A percentile compares a stretch with the other conserved stretches of the same genome.
Conservation (phyloP, 176 grass and related monocot species). For the Bolboschoenus planiculmis region DNA sequence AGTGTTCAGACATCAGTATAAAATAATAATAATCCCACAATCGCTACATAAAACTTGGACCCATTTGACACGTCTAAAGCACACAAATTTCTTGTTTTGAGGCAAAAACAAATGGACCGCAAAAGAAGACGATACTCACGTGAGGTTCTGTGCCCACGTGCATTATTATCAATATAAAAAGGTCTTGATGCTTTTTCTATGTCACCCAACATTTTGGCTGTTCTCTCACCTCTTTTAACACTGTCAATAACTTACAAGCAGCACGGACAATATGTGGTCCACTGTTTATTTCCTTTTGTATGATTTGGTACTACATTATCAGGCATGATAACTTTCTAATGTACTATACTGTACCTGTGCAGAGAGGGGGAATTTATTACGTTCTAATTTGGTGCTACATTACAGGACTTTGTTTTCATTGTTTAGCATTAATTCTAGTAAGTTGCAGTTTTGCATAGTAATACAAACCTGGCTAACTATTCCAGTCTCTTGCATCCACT, state of each 20-base stretch:
- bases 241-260: background rate
- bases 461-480: slow-evolving; percentile 64
- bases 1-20: background rate
- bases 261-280: slow-evolving; percentile 7
- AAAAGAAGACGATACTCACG: slow-evolving; percentile 3
- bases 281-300: background rate
- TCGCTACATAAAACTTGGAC: background rate
- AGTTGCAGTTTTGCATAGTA: background rate
- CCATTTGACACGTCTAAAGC: background rate
- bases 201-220: slow-evolving; percentile 12
- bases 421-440: background rate
- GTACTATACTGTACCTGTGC: background rate
- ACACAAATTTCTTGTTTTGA: background rate
- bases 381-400: background rate
- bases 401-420: background rate
- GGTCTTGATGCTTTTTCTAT: background rate
- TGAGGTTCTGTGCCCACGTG: slow-evolving; percentile 17
- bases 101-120: background rate
- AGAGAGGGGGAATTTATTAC: background rate
- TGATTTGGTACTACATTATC: background rate
- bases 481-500: slow-evolving; percentile 83
- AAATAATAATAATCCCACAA: background rate
- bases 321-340: background rate
- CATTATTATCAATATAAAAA: background rate
- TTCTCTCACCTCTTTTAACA: background rate